Evolutionary conservation across 2,329 filamentous ascomycete genomes (phyloP).

Genomic region (Paramyrothecium sp.): DNA sequence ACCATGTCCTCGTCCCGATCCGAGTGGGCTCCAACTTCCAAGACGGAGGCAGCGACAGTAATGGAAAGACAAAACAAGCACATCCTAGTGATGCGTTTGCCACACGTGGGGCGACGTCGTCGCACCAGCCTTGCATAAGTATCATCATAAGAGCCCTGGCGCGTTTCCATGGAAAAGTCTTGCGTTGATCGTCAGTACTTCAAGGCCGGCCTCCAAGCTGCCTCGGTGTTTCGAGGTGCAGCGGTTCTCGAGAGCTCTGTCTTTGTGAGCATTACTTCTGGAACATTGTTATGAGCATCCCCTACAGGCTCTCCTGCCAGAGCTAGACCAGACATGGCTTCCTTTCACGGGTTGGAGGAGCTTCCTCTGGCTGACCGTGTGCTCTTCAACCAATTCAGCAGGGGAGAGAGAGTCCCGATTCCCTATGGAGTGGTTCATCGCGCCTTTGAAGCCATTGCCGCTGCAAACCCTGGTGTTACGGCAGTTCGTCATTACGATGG

Average conservation of each 20-base stretch:
- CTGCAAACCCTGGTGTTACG: not conserved
- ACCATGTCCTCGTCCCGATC: not conserved
- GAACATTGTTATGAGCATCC: not conserved
- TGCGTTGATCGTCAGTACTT: no score
- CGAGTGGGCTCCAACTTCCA: not conserved
- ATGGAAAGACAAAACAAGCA: not conserved
- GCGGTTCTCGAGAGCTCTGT: not conserved
- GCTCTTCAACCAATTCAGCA: not conserved
- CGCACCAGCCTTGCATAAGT: not conserved
- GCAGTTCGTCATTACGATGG: conserved; percentile 1
- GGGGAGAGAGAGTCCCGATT: not conserved
- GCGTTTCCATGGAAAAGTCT: not conserved
- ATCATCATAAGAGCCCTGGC: not conserved
- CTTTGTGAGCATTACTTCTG: not conserved
- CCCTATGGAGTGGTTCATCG: not conserved
- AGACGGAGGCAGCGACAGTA: not conserved
- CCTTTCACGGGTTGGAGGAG: not conserved
- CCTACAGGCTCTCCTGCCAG: no score
- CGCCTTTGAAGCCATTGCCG: not conserved
- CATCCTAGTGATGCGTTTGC: not conserved
- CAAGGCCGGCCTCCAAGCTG: no score
- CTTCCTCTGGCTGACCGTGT: not conserved
- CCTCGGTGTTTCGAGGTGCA: no score
- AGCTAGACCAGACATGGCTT: not conserved
- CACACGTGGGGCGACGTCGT: not conserved